These are phyloP conservation scores for Marasmius sp. DNA, from an alignment of 1,284 basidiomycete species.

Conservation along the genomic window DNA sequence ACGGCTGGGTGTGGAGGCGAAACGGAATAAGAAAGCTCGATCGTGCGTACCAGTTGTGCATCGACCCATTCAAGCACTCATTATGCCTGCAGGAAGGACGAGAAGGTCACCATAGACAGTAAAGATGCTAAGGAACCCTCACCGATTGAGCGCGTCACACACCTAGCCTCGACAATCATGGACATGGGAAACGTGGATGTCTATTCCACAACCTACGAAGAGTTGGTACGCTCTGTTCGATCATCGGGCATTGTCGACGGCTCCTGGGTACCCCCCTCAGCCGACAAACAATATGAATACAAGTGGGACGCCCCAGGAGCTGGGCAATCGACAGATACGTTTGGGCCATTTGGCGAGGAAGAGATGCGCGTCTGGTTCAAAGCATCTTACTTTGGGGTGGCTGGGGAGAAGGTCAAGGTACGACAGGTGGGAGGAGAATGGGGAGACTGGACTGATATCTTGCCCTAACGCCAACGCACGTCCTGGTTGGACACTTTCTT, in stretches of 20 bases:
- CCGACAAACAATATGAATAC: slow-evolving; percentile 75
- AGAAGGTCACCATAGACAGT: slow-evolving; percentile 35
- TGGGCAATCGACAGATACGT: slow-evolving; percentile 51
- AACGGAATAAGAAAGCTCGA: slow-evolving; percentile 48
- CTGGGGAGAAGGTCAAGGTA: slow-evolving; percentile 74
- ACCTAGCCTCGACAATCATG: slow-evolving; percentile 81
- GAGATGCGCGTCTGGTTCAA: slow-evolving; percentile 76
- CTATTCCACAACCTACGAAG: slow-evolving; percentile 82
- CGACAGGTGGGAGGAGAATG: slow-evolving; percentile 64
- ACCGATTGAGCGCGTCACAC: slow-evolving; percentile 77
- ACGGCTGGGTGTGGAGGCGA: slow-evolving; percentile 74
- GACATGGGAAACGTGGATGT: slow-evolving; percentile 80
- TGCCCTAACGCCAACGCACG: slow-evolving; percentile 35
- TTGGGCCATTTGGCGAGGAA: slow-evolving; percentile 76
- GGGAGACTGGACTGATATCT: slow-evolving; percentile 66
- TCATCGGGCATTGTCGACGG: slow-evolving; percentile 65
- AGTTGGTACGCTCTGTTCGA: slow-evolving; percentile 73
- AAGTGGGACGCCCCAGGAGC: slow-evolving; percentile 65
- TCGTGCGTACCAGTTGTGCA: slow-evolving; percentile 33
- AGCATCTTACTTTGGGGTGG: slow-evolving; percentile 73
- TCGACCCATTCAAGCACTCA: slow-evolving; percentile 7
- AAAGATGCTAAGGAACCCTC: slow-evolving; percentile 45
- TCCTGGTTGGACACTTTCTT: neutral
- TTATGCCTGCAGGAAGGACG: slow-evolving; percentile 22
- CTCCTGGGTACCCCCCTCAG: slow-evolving; percentile 77